Base-by-base conservation (phyloP, 208 protist species). In the Trypanosoma melophagium region DNA sequence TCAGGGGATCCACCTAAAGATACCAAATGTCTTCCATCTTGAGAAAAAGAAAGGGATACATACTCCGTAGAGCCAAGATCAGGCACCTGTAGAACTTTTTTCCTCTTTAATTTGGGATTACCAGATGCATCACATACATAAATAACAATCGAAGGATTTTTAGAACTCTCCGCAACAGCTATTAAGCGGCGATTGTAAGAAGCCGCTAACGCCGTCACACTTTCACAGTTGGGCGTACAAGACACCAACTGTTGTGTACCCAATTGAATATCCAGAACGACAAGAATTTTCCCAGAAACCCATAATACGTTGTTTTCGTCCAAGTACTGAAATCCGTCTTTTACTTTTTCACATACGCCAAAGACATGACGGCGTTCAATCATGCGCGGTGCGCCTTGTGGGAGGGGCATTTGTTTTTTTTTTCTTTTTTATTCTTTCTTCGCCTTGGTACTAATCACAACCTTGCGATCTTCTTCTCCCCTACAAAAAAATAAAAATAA, bases 221-320 rank as follows among this genome's bases (percentile, higher is more conserved):
- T 77, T 57, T 97, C 86, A 55, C 89, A 95, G 3, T 74, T 84
- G 19, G 95, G 90, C 0, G 89, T 91, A 74, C 92, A 94, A 0
- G 74, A 65, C 12, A 98, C 81, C 60, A 98, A 83, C 71, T 96
- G 85, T 78, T 98, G 97, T 14, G 82, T 86, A 38, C 84, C 89
- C 28, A 92, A 71, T 60, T 98, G 94, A 21, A 84, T 93, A 60
- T 98, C 96, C 69, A 96, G 84, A 45, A 98, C 71, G 35, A 97
- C 85, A 5, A 98, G 74, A 66, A 86, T 98, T 76, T 92, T 82
- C 7, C 96, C 97, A 10, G 87, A 83, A 7, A 97, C 89, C 90
- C 95, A 98, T 17, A 97, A 75, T 25, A 95, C 84, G 56, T 90
- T 96, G 63, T 87, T 86, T 41, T 98, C 95, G 66, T 98, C 92